A percentile compares a stretch with the other conserved stretches of the same genome.
These are phyloP conservation scores for Pseudozyma sp. DNA, from an alignment of 1,284 basidiomycete genomes.

Conservation along the genomic window DNA sequence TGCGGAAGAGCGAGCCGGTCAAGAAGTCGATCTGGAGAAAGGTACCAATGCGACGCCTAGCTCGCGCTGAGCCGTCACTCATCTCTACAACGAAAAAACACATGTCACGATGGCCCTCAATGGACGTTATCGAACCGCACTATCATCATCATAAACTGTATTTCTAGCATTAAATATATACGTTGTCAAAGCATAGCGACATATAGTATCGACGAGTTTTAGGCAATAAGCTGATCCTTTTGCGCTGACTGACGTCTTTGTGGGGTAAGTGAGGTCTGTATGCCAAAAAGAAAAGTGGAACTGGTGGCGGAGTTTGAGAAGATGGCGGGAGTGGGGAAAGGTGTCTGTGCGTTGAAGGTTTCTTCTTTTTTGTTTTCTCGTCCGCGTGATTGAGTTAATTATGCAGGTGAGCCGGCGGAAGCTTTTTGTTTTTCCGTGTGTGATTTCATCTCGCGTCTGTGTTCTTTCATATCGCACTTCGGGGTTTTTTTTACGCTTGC, in stretches of 20 bases:
- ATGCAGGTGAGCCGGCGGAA: background rate
- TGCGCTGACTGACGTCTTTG: background rate
- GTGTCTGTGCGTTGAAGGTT: background rate
- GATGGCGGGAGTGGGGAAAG: too few species aligned
- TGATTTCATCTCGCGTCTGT: background rate
- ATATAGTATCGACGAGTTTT: background rate
- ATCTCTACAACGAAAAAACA: too few species aligned
- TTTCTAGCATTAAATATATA: background rate
- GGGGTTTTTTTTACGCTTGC: too few species aligned
- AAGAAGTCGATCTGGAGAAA: conserved; percentile 1
- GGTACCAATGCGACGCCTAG: background rate
- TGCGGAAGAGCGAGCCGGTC: background rate
- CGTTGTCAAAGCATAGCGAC: background rate
- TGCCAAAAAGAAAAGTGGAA: background rate
- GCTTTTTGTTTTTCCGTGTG: too few species aligned
- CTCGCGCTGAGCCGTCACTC: too few species aligned
- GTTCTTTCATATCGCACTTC: too few species aligned
- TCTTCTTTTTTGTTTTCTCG: too few species aligned
- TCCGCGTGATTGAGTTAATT: too few species aligned
- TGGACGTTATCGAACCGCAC: too few species aligned
- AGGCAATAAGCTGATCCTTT: background rate
- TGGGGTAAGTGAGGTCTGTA: background rate
- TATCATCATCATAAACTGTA: background rate
- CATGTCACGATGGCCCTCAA: too few species aligned
- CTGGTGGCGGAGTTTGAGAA: too few species aligned